Evolutionary conservation across 106 monocot genomes (phyloP).

Genomic region (Narthecium ossifragum): DNA sequence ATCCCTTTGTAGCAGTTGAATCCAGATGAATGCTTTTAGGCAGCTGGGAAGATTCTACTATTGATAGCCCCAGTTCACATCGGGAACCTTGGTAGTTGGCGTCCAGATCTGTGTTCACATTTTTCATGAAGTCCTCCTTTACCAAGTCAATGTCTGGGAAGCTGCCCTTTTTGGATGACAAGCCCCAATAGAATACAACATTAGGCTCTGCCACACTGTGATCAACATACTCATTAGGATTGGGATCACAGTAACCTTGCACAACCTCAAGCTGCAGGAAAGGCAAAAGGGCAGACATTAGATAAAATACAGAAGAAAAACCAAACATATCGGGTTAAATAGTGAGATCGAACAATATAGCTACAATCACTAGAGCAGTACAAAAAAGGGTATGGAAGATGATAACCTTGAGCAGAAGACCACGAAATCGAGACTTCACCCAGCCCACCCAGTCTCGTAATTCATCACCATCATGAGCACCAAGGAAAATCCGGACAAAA

Average conservation of each 20-base stretch:
- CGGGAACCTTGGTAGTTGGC: neutral
- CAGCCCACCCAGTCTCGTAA: conserved; percentile 48
- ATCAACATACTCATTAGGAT: conserved; percentile 41
- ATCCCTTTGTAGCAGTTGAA: neutral
- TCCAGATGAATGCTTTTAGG: conserved; percentile 23
- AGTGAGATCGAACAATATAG: neutral
- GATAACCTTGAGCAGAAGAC: conserved; percentile 31
- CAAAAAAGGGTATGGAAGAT: neutral
- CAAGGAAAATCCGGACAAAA: conserved; percentile 29
- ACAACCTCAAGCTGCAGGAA: conserved; percentile 33
- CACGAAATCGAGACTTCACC: conserved; percentile 38
- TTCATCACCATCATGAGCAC: conserved; percentile 25
- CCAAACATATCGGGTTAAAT: neutral
- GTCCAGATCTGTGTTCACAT: conserved; percentile 20
- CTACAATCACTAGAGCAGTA: neutral
- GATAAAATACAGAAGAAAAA: neutral
- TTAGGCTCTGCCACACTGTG: conserved; percentile 27
- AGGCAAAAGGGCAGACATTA: neutral
- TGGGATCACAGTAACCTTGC: conserved; percentile 37
- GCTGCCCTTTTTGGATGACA: conserved; percentile 8
- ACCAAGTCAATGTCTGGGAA: conserved; percentile 6
- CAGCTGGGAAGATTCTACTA: conserved; percentile 23
- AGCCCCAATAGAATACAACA: conserved; percentile 44
- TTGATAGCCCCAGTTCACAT: conserved; percentile 28
- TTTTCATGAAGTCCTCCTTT: conserved; percentile 36